Percentiles rank a stretch among this genome's conserved stretches.
These are phyloP conservation scores for Globisporangium carolinianum DNA, from an alignment of 352 stramenopile species.

Conservation along the genomic window DNA sequence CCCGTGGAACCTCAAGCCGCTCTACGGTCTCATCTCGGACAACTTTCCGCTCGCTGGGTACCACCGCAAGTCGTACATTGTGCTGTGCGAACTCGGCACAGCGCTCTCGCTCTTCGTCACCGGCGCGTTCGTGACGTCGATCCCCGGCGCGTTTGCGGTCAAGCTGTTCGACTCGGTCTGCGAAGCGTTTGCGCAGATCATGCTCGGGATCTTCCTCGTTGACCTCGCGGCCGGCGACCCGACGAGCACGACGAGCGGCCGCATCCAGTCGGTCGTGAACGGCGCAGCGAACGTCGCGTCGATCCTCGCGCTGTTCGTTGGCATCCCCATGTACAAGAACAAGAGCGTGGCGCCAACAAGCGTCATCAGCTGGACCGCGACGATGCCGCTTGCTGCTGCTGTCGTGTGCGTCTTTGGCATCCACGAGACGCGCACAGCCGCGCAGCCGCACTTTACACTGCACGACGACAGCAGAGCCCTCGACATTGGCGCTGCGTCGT, in stretches of 20 bases:
- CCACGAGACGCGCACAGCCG: conserved; percentile 22
- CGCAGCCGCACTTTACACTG: not conserved
- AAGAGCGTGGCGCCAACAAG: conserved; percentile 35
- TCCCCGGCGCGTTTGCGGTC: conserved; percentile 59
- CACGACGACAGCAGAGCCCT: no score
- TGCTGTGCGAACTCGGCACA: conserved; percentile 54
- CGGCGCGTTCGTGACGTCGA: conserved; percentile 39
- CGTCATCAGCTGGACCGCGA: conserved; percentile 59
- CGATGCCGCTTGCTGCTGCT: conserved; percentile 46
- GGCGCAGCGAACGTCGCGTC: conserved; percentile 58
- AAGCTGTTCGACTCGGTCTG: conserved; percentile 61
- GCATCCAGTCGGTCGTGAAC: conserved; percentile 68
- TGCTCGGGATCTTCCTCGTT: conserved; percentile 75
- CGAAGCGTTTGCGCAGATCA: conserved; percentile 76
- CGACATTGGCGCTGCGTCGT: conserved; percentile 2
- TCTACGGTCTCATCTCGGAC: conserved; percentile 77
- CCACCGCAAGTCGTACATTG: conserved; percentile 79
- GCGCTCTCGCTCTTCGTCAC: conserved; percentile 52
- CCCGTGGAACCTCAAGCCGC: conserved; percentile 81
- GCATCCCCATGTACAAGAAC: conserved; percentile 62
- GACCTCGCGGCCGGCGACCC: conserved; percentile 45
- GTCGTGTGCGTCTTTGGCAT: conserved; percentile 42
- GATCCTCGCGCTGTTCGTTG: conserved; percentile 48
- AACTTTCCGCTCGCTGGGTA: conserved; percentile 65
- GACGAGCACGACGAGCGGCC: conserved; percentile 49